A percentile compares a stretch with the other conserved stretches of the same genome.
These are phyloP conservation scores for Suillus tomentosus DNA, from an alignment of 768 basidiomycete species.

Conservation along the genomic window DNA sequence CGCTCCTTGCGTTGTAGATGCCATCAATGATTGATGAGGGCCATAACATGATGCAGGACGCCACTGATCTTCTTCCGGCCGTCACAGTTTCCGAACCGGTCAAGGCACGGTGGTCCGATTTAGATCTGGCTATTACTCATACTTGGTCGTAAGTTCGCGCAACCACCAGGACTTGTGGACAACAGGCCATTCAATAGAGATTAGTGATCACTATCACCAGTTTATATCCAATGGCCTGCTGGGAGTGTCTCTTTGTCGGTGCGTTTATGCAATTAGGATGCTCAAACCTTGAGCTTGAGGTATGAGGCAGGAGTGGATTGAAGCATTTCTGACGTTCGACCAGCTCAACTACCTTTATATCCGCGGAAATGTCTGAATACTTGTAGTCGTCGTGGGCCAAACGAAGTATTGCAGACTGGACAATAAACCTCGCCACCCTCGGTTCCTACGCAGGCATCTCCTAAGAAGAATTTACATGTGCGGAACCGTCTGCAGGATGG, in stretches of 20 bases:
- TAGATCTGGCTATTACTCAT: background rate
- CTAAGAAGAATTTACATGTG: slow-evolving; percentile 42
- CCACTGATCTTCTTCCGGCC: background rate
- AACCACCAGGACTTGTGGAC: background rate
- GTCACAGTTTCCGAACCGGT: background rate
- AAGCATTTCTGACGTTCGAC: background rate
- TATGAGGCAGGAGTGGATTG: background rate
- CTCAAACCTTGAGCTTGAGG: background rate
- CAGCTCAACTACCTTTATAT: background rate
- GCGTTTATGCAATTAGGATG: background rate
- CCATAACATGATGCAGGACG: background rate
- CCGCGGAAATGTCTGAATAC: slow-evolving; percentile 27
- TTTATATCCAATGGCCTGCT: background rate
- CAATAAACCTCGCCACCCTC: slow-evolving; percentile 58
- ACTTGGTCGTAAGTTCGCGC: background rate
- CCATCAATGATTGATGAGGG: too few relatives aligned
- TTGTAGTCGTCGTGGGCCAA: slow-evolving; percentile 70
- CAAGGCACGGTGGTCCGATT: background rate
- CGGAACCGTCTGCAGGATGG: slow-evolving; percentile 80
- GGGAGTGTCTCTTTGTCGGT: background rate
- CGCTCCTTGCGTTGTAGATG: too few relatives aligned
- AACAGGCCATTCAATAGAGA: background rate
- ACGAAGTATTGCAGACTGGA: slow-evolving; percentile 51
- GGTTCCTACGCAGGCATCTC: slow-evolving; percentile 51
- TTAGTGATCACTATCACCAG: too few relatives aligned